Evolutionary conservation across 1,284 basidiomycete species (phyloP), one percentile per base, ranked within the genome.

Genomic region (Pseudozyma sp.): DNA sequence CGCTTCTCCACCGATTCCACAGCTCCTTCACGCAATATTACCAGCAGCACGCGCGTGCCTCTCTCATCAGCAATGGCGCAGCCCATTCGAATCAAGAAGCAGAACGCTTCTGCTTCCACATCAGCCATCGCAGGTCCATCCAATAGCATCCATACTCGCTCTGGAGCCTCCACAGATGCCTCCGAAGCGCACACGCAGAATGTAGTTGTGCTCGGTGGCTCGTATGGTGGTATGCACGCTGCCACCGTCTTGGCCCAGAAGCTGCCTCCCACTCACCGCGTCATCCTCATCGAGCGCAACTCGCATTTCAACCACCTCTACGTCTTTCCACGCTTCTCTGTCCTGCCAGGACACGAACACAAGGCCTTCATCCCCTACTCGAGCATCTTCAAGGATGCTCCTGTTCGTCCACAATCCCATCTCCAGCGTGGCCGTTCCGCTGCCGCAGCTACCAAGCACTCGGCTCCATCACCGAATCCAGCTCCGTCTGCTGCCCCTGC

Each of bases 321-420:
- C 82, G 88, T 88, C 53, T 86, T 91, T 51, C 89, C 90, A 4
- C 87, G 90, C 49, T 88, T 89, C 71, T 87, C 89, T 9, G 88
- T 91, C 13, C 86, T 91, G 8, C 87, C 89, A 7, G 88, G 88
- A 34, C 89, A 91, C 78, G 90, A 91, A 84, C 89, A 91, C 85
- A 91, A 91, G 86, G 89, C 90, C 17, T 90, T 90, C 88, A 81
- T 85, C 85, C 87, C 77, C 1, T 88, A 86, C 79, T 73, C 80
- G 14, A 78, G 73, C 68, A 92, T 95, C 90, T 94, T 92, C 88
- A 94, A 94, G 86, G 30, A 69, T 46, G 90, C 55, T 3, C 71
- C 71, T 8, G 58, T 54, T 3, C 47, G 71, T 7, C 70, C 70
- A 7, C 57, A 64, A 51, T 55, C 53, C 2, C 55, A 50, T 11